Conservation (phyloP, 257 asterid genomes). For the Scutellaria minor region DNA sequence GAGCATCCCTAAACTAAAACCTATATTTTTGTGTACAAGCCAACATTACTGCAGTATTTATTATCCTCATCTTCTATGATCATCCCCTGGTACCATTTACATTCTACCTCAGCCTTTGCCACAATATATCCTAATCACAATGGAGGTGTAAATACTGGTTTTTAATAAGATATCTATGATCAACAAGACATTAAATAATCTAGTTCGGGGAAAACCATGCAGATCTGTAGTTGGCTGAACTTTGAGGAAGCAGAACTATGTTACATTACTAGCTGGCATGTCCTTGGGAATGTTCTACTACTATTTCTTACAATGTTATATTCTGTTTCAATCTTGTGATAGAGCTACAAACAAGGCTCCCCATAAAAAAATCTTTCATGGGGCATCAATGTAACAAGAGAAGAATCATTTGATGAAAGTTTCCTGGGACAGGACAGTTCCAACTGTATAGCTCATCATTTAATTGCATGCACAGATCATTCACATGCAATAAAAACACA, state of each 20-base stretch:
- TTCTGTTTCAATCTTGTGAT: background rate
- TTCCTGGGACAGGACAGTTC: background rate
- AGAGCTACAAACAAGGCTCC: background rate
- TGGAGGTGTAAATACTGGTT: background rate
- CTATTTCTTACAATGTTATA: background rate
- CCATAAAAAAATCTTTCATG: background rate
- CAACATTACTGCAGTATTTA: background rate
- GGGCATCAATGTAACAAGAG: background rate
- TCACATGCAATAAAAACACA: conserved; percentile 5
- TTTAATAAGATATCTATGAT: background rate
- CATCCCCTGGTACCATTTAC: background rate
- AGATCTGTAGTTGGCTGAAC: too few relatives aligned
- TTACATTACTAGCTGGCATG: background rate
- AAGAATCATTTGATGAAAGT: background rate
- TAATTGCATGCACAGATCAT: background rate
- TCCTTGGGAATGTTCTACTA: conserved; percentile 7
- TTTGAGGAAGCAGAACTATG: background rate
- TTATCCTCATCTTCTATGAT: background rate
- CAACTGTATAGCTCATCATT: background rate
- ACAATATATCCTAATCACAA: background rate
- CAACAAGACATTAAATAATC: background rate
- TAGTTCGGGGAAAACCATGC: too few relatives aligned
- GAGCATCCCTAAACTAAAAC: too few relatives aligned
- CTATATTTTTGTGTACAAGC: too few relatives aligned
- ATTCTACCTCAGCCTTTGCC: background rate